Conservation (phyloP, 345 rosid species). For the Salix dunnii region DNA sequence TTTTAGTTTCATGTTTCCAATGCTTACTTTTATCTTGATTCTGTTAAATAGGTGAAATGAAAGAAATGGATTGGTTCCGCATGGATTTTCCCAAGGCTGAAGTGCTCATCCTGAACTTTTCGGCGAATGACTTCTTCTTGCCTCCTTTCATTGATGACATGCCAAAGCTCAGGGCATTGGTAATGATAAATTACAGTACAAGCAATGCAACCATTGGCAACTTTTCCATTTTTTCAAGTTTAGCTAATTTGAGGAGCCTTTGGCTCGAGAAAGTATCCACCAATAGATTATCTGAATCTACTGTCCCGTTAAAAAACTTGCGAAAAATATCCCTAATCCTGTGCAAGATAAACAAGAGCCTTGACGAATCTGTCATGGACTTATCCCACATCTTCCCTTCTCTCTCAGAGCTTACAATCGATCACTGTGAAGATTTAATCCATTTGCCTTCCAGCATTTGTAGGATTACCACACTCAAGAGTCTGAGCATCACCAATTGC, state of each 20-base stretch:
- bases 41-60: slow-evolving; percentile 59
- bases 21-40: background rate
- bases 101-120: slow-evolving; percentile 70
- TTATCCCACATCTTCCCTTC: slow-evolving; percentile 56
- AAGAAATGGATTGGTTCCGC: slow-evolving; percentile 74
- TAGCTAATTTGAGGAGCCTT: slow-evolving; percentile 59
- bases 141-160: slow-evolving; percentile 74
- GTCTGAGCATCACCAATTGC: slow-evolving; percentile 82
- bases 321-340: slow-evolving; percentile 65
- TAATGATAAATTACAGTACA: slow-evolving; percentile 59
- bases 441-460: slow-evolving; percentile 61
- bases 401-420: slow-evolving; percentile 60
- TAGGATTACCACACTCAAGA: slow-evolving; percentile 40
- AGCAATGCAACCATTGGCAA: slow-evolving; percentile 50
- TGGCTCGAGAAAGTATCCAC: slow-evolving; percentile 81
- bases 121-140: slow-evolving; percentile 53
- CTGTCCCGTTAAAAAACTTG: slow-evolving; percentile 44
- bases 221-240: slow-evolving; percentile 47
- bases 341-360: slow-evolving; percentile 63
- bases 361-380: slow-evolving; percentile 45
- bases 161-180: slow-evolving; percentile 75
- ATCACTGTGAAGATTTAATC: slow-evolving; percentile 71
- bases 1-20: background rate
- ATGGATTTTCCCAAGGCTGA: slow-evolving; percentile 87
- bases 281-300: slow-evolving; percentile 41